These are phyloP conservation scores for Yamadazyma sp. DNA, from an alignment of 1,139 yeast species.

Conservation along the genomic window DNA sequence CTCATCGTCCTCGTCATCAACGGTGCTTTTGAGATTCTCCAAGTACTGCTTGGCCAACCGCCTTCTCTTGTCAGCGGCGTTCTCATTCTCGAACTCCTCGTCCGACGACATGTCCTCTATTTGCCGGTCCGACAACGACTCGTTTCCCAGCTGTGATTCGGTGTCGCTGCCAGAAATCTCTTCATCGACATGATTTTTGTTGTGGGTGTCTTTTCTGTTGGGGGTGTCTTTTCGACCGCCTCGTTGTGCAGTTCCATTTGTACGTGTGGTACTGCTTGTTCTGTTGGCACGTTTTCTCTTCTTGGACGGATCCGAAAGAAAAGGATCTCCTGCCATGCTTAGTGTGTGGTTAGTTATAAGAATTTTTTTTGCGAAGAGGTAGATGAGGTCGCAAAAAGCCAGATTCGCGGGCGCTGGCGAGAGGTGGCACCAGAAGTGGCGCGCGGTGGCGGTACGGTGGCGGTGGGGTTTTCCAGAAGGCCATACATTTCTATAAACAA, in stretches of 20 bases:
- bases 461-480: too few relatives aligned
- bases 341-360: not conserved
- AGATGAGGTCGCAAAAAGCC: not conserved
- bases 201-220: slow-evolving; percentile 8
- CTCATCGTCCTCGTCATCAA: slow-evolving; percentile 48
- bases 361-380: not conserved
- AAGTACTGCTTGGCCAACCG: slow-evolving; percentile 91
- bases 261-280: slow-evolving; percentile 5
- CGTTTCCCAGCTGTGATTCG: slow-evolving; percentile 32
- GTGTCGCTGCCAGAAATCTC: slow-evolving; percentile 40
- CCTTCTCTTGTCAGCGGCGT: slow-evolving; percentile 91
- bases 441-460: too few relatives aligned
- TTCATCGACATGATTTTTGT: slow-evolving; percentile 27
- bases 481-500: not conserved
- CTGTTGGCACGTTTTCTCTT: slow-evolving; percentile 46
- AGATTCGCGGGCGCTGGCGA: too few relatives aligned
- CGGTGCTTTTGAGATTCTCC: slow-evolving; percentile 61
- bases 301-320: slow-evolving; percentile 59
- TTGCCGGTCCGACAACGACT: slow-evolving; percentile 21
- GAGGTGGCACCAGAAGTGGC: too few relatives aligned
- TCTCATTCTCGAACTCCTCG: slow-evolving; percentile 72
- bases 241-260: slow-evolving; percentile 5
- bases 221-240: not conserved
- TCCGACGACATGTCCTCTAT: slow-evolving; percentile 57
- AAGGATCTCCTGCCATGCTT: slow-evolving; percentile 47